Evolutionary conservation across 1,284 basidiomycete species (phyloP).

Genomic region (Ceratobasidium sp.): DNA sequence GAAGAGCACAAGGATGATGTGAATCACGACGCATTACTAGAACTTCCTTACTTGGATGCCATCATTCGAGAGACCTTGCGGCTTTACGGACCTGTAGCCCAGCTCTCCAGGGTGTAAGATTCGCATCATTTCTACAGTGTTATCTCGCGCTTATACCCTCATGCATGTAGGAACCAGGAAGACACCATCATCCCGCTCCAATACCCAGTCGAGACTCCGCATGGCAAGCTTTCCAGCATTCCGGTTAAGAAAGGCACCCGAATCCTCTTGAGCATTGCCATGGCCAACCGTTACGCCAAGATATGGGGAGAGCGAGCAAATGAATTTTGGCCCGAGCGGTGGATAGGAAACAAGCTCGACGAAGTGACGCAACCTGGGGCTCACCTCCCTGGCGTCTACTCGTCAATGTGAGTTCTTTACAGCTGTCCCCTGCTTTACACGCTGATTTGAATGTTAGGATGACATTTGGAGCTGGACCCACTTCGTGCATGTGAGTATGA

Average conservation of each 20-base stretch:
- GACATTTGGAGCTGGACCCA: slow-evolving; percentile 25
- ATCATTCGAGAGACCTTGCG: slow-evolving; percentile 78
- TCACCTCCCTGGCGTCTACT: slow-evolving; percentile 31
- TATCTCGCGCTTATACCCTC: background rate
- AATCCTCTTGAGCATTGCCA: slow-evolving; percentile 49
- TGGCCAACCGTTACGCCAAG: slow-evolving; percentile 52
- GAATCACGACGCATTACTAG: slow-evolving; percentile 55
- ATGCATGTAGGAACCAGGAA: slow-evolving; percentile 1
- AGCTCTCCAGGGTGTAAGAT: slow-evolving; percentile 67
- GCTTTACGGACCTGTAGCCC: slow-evolving; percentile 72
- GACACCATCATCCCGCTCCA: slow-evolving; percentile 33
- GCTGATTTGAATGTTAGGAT: slow-evolving; percentile 11
- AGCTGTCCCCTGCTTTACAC: background rate
- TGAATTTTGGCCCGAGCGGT: slow-evolving; percentile 39
- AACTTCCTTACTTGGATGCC: slow-evolving; percentile 68
- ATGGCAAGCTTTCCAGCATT: slow-evolving; percentile 26
- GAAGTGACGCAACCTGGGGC: slow-evolving; percentile 31
- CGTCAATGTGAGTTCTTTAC: slow-evolving; percentile 13
- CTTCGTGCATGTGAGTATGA: slow-evolving; percentile 27
- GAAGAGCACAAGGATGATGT: slow-evolving; percentile 51
- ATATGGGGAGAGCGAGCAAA: slow-evolving; percentile 31
- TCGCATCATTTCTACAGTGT: background rate
- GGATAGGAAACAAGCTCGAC: slow-evolving; percentile 21
- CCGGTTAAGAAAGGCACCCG: slow-evolving; percentile 49
- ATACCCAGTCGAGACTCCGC: slow-evolving; percentile 26